A percentile compares a stretch with the other conserved stretches of the same genome.
Conservation (phyloP, 2,329 filamentous ascomycete genomes). For the Colletotrichum cuscutae region DNA sequence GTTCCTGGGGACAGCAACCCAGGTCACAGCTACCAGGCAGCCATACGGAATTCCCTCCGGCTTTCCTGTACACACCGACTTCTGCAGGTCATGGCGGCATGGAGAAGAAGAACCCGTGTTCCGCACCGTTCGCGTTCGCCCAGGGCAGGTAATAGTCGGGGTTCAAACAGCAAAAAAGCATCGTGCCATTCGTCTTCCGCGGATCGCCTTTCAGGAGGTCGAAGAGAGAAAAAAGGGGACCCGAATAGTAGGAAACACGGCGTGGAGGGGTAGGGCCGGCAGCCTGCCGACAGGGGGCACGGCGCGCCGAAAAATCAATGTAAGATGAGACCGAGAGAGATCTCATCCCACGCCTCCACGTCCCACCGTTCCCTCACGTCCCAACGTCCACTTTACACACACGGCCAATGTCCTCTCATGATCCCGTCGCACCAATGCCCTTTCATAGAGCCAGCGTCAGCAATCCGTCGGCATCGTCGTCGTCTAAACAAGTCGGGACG, state of each 20-base stretch:
- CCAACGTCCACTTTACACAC: neutral
- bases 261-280: conserved; percentile 24
- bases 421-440: conserved; percentile 13
- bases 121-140: conserved; percentile 9
- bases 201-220: neutral
- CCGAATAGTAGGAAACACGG: neutral
- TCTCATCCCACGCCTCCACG: neutral
- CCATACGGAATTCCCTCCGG: neutral
- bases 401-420: conserved; percentile 14
- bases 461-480: neutral
- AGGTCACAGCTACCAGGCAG: neutral
- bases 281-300: conserved; percentile 32
- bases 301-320: conserved; percentile 20
- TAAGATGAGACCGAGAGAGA: neutral
- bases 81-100: conserved; percentile 18
- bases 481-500: conserved; percentile 8
- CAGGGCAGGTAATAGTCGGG: neutral
- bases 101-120: neutral
- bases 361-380: neutral
- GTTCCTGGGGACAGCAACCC: neutral
- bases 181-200: neutral
- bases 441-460: neutral
- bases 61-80: conserved; percentile 5
- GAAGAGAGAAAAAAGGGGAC: neutral
- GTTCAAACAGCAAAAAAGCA: too few relatives aligned